These are phyloP conservation scores for Pisolithus thermaeus DNA, from an alignment of 1,284 basidiomycete species.

Conservation along the genomic window DNA sequence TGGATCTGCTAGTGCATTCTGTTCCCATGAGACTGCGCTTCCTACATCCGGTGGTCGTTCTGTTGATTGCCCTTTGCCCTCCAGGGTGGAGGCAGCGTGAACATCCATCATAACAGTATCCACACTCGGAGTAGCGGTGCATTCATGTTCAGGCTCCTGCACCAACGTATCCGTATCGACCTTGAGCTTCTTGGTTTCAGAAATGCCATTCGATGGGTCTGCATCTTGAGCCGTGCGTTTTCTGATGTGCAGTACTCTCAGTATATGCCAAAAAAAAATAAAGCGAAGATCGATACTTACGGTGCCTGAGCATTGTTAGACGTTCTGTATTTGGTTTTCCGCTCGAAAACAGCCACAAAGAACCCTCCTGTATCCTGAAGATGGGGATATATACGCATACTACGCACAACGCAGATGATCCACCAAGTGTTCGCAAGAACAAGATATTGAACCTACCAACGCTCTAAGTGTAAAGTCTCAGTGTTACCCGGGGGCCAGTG, in stretches of 20 bases:
- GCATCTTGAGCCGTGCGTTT: constrained; percentile 45
- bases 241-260: constrained; percentile 1
- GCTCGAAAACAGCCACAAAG: constrained; percentile 88
- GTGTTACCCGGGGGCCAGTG: constrained; percentile 79
- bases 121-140: constrained; percentile 15
- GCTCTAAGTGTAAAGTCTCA: constrained; percentile 53
- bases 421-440: neutral
- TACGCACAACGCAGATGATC: constrained; percentile 24
- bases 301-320: constrained; percentile 14
- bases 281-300: constrained; percentile 15
- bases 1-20: constrained; percentile 33
- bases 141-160: constrained; percentile 4
- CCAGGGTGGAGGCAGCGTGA: constrained; percentile 2
- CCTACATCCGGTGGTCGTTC: neutral
- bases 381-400: constrained; percentile 89
- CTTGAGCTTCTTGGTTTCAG: constrained; percentile 46
- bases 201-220: constrained; percentile 24
- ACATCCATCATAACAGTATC: constrained; percentile 39
- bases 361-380: constrained; percentile 97
- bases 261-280: constrained; percentile 9
- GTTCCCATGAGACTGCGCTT: constrained; percentile 1
- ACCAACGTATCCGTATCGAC: constrained; percentile 25
- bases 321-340: constrained; percentile 26
- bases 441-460: constrained; percentile 50
- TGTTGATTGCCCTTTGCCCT: constrained; percentile 11